A percentile compares a stretch with the other conserved stretches of the same genome.
Conservation (phyloP, 495 filamentous ascomycete species). For the Penicillium coprophilum region DNA sequence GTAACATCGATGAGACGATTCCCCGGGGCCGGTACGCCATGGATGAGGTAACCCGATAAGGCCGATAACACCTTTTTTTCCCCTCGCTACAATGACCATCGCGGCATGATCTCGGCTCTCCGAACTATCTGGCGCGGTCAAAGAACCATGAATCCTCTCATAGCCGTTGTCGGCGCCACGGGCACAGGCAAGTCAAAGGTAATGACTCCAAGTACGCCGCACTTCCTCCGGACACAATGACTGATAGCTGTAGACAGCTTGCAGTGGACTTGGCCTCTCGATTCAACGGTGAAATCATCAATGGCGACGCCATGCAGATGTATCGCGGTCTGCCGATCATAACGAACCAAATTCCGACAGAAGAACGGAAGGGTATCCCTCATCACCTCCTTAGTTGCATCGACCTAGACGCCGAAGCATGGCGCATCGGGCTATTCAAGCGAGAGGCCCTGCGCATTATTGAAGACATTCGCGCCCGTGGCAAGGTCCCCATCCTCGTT, state of each 20-base stretch:
- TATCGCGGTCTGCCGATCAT: constrained; percentile 91
- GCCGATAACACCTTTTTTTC: constrained; percentile 6
- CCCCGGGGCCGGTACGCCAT: background rate
- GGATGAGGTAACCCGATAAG: constrained; percentile 29
- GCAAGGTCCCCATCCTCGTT: constrained; percentile 83
- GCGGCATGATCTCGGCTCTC: constrained; percentile 30
- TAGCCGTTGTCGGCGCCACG: constrained; percentile 87
- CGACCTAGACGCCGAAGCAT: constrained; percentile 70
- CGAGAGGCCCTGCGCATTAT: constrained; percentile 67
- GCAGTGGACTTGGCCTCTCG: constrained; percentile 82
- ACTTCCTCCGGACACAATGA: background rate
- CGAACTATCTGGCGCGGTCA: constrained; percentile 20
- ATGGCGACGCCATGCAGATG: constrained; percentile 99
- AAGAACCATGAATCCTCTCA: constrained; percentile 57
- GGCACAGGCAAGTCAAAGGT: constrained; percentile 99
- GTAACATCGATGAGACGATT: background rate
- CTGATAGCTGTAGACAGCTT: constrained; percentile 62
- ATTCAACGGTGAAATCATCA: constrained; percentile 94
- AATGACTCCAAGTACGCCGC: constrained; percentile 22
- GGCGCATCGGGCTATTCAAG: constrained; percentile 75
- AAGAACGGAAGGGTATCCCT: constrained; percentile 76
- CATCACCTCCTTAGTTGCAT: constrained; percentile 88
- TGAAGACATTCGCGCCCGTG: constrained; percentile 70
- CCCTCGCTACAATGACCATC: constrained; percentile 10
- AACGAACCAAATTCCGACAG: constrained; percentile 81